Evolutionary conservation across 192 early-diverging fungal species (phyloP), one percentile per base, ranked within the genome.

Genomic region (Coemansia nantahalensis): DNA sequence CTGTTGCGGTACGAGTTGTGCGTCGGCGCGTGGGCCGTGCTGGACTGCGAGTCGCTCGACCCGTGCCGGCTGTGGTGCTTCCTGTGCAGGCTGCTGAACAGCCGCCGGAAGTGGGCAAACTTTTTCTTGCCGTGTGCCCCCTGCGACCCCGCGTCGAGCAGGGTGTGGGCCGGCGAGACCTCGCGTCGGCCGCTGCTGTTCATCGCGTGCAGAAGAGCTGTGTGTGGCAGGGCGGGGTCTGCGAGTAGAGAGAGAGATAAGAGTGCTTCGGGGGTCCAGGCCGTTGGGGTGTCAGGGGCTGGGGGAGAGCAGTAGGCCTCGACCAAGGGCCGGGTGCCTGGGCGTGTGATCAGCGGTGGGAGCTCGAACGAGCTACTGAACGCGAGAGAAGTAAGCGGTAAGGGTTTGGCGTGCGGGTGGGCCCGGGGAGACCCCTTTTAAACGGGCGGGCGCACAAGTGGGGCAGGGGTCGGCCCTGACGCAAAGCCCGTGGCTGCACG

Each of bases 51-150:
- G 48, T 56, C 65, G 12, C 24, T 42, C 0, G 60, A 63, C 17
- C 48, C 28, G 34, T 52, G 35, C 21, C 62, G 56, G 53, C 52
- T 53, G 57, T 73, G 62, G 52, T 57, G 49, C 40, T 62, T 61
- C 51, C 55, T 61, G 59, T 73, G 62, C 39, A 74, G 55, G 44
- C 70, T 62, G 54, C 70, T 65, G 31, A 74, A 74, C 18, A 74
- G 54, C 41, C 70, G 59, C 46, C 70, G 70, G 47, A 74, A 74
- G 57, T 74, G 70, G 5, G 70, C 70, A 66, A 74, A 74, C 70
- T 74, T 74, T 31, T 74, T 74, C 39, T 74, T 74, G 12, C 70
- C 70, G 33, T 74, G 70, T 6, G 59, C 59, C 5, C 63, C 59
- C 1, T 34, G 44, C 23, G 58, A 57, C 13, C 48, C 54, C 51